Evolutionary conservation across 2,329 filamentous ascomycete genomes (phyloP).

Genomic region (Graphilbum ipis-grandicollis): DNA sequence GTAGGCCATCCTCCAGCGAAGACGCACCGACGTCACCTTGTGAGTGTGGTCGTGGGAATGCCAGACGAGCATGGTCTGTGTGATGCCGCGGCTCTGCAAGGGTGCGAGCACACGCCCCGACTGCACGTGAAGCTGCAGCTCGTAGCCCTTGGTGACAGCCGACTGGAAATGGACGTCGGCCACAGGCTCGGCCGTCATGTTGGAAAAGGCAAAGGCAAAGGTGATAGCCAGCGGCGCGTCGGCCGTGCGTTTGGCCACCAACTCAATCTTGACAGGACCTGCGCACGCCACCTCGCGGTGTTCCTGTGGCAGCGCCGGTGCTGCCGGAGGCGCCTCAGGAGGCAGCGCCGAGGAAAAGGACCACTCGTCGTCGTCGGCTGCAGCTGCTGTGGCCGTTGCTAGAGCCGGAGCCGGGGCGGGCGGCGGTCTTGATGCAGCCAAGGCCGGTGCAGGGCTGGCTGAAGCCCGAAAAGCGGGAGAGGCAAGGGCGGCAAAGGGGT

Average conservation of each 20-base stretch:
- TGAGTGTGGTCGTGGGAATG: constrained; percentile 50
- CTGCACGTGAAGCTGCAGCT: constrained; percentile 70
- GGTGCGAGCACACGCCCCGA: constrained; percentile 61
- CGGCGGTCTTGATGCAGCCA: constrained; percentile 15
- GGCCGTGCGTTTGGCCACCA: constrained; percentile 47
- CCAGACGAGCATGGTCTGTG: constrained; percentile 60
- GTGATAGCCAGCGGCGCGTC: constrained; percentile 40
- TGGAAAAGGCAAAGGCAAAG: constrained; percentile 69
- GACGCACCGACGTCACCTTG: constrained; percentile 66
- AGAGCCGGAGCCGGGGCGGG: constrained; percentile 11
- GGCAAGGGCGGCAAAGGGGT: constrained; percentile 36
- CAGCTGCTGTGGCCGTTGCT: constrained; percentile 10
- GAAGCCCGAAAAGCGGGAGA: constrained; percentile 21
- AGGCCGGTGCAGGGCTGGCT: constrained; percentile 6
- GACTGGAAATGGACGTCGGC: constrained; percentile 77
- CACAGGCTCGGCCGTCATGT: constrained; percentile 53
- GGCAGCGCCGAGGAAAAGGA: constrained; percentile 79
- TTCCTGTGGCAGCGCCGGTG: constrained; percentile 31
- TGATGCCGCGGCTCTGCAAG: constrained; percentile 57
- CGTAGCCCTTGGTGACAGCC: constrained; percentile 76
- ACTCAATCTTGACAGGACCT: constrained; percentile 52
- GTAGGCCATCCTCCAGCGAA: constrained; percentile 81
- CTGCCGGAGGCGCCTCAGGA: constrained; percentile 27
- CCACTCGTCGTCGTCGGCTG: constrained; percentile 73
- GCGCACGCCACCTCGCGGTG: constrained; percentile 53